A percentile compares a stretch with the other conserved stretches of the same genome.
Evolutionary conservation across 257 asterid species (phyloP).

Genomic region (Ehretia macrophylla): DNA sequence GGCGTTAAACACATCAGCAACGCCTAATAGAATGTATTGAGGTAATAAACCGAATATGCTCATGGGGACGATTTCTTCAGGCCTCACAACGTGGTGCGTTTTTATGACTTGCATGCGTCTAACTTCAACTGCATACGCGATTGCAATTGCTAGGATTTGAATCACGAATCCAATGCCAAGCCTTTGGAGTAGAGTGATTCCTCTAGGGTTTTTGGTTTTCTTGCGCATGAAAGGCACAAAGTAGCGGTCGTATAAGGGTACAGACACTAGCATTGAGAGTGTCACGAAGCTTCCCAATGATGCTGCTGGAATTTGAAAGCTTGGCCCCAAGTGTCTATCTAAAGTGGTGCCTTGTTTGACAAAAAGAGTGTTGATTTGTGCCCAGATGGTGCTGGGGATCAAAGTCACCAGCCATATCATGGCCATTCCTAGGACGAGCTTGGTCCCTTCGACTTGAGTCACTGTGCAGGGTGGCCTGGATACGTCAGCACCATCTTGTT

Average conservation of each 20-base stretch:
- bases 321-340: slow-evolving; percentile 49
- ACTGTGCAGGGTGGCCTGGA: slow-evolving; percentile 54
- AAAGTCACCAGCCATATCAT: slow-evolving; percentile 73
- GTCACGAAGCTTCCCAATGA: slow-evolving; percentile 78
- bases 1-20: slow-evolving; percentile 79
- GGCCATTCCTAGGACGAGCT: slow-evolving; percentile 67
- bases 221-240: slow-evolving; percentile 65
- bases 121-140: slow-evolving; percentile 48
- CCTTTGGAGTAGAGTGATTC: slow-evolving; percentile 64
- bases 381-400: slow-evolving; percentile 85
- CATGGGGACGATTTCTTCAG: slow-evolving; percentile 54
- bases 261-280: slow-evolving; percentile 59
- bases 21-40: slow-evolving; percentile 59
- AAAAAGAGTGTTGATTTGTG: slow-evolving; percentile 79
- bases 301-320: slow-evolving; percentile 75
- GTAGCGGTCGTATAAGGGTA: slow-evolving; percentile 69
- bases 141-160: slow-evolving; percentile 55
- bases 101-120: slow-evolving; percentile 35
- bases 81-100: slow-evolving; percentile 22
- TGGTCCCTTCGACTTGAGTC: slow-evolving; percentile 74
- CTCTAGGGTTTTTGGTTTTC: slow-evolving; percentile 63
- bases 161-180: slow-evolving; percentile 62
- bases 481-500: slow-evolving; percentile 12
- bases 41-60: slow-evolving; percentile 62
- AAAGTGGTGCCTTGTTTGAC: slow-evolving; percentile 85